These are phyloP conservation scores for Phytophthora lateralis DNA, from an alignment of 352 stramenopile genomes.

Conservation along the genomic window DNA sequence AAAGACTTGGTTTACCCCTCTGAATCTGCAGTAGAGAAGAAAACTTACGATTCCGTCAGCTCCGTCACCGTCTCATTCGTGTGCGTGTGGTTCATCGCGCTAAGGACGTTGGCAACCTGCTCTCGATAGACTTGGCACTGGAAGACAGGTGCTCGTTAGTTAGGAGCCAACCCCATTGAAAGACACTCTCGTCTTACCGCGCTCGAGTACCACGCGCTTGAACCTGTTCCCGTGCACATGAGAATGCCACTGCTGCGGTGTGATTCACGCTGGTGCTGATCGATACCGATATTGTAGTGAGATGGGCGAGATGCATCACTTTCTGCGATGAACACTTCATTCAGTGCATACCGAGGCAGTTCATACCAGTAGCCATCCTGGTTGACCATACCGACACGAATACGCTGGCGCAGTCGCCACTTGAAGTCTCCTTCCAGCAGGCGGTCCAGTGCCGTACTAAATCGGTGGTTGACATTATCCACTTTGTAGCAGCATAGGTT, in stretches of 20 bases:
- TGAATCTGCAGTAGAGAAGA: not conserved
- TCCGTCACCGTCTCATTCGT: slow-evolving; percentile 90
- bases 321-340: slow-evolving; percentile 91
- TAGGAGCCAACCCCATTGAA: not conserved
- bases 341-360: slow-evolving; percentile 83
- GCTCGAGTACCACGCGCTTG: slow-evolving; percentile 87
- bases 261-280: slow-evolving; percentile 88
- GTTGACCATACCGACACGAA: slow-evolving; percentile 89
- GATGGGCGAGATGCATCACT: slow-evolving; percentile 84
- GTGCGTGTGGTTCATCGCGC: slow-evolving; percentile 86
- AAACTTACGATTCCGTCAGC: slow-evolving; percentile 78
- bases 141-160: slow-evolving; percentile 14
- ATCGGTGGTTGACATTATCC: slow-evolving; percentile 77
- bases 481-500: slow-evolving; percentile 89
- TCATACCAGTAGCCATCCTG: slow-evolving; percentile 90
- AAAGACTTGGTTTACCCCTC: not conserved
- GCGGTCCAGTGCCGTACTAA: slow-evolving; percentile 69
- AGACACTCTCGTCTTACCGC: slow-evolving; percentile 52
- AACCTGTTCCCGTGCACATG: slow-evolving; percentile 88
- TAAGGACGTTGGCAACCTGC: slow-evolving; percentile 83
- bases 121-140: slow-evolving; percentile 88
- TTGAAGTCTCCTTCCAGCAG: slow-evolving; percentile 77
- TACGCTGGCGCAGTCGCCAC: slow-evolving; percentile 82
- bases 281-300: slow-evolving; percentile 89
- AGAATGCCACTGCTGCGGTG: slow-evolving; percentile 90